These are phyloP conservation scores for Phaseolus coccineus DNA, from an alignment of 331 rosid species.

Conservation along the genomic window DNA sequence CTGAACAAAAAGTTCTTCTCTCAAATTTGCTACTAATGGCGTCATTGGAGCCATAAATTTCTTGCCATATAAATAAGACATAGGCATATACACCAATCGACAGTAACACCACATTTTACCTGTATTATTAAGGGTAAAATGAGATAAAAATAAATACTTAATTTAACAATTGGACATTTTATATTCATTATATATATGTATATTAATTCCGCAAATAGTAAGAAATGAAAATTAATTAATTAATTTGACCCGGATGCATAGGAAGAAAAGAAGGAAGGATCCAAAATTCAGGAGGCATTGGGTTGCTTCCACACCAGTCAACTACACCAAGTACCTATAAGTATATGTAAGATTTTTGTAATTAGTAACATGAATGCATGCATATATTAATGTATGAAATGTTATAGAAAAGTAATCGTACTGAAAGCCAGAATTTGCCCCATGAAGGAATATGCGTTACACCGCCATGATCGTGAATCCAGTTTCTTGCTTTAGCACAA, in stretches of 20 bases:
- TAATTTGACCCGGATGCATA: not conserved
- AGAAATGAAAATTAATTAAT: not conserved
- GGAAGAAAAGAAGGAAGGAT: not conserved
- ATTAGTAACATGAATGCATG: not conserved
- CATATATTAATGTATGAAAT: too few species aligned
- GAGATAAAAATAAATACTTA: not conserved
- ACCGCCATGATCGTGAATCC: not conserved
- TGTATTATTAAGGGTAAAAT: constrained; percentile 37
- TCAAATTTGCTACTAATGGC: constrained; percentile 49
- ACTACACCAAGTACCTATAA: constrained; percentile 61
- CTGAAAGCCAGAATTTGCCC: not conserved
- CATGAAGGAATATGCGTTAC: not conserved
- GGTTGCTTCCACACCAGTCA: constrained; percentile 8
- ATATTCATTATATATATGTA: not conserved
- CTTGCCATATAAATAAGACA: constrained; percentile 51
- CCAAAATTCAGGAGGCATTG: constrained; percentile 64
- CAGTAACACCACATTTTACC: constrained; percentile 49
- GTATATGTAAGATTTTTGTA: not conserved
- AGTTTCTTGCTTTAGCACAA: not conserved
- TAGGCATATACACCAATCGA: not conserved
- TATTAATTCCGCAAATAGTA: not conserved
- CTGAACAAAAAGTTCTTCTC: constrained; percentile 54
- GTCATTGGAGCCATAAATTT: constrained; percentile 63
- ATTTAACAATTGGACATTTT: not conserved
- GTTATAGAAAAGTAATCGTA: not conserved